phyloP scores from a whole-genome alignment of 2,329 filamentous ascomycete genomes.

The Teratosphaeriaceae sp. region DNA sequence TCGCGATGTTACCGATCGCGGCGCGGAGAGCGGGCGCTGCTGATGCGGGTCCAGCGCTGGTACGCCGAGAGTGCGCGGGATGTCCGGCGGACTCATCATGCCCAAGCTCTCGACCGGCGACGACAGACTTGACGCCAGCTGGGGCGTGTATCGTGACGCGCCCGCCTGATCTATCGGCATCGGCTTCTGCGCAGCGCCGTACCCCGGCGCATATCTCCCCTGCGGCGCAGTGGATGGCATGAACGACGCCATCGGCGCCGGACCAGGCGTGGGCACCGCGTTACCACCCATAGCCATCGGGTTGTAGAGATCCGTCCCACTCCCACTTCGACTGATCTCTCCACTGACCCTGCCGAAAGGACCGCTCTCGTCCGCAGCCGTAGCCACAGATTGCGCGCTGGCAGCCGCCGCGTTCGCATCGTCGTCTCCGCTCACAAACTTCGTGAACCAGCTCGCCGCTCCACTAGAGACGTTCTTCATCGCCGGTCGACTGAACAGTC shows the following conservation, averaged over 20 bases:
- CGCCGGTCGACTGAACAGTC: conserved; percentile 90
- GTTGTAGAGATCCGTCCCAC: conserved; percentile 69
- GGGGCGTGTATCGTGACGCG: conserved; percentile 7
- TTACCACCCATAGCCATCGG: conserved; percentile 31
- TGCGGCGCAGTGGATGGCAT: conserved; percentile 15
- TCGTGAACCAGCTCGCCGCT: conserved; percentile 89
- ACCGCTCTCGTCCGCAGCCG: conserved; percentile 1
- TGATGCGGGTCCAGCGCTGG: conserved; percentile 7
- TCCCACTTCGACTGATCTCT: conserved; percentile 55
- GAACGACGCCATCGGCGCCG: conserved; percentile 5
- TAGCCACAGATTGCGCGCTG: not conserved
- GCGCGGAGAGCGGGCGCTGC: conserved; percentile 16
- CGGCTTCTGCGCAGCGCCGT: conserved; percentile 3
- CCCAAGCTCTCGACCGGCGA: not conserved
- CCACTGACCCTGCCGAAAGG: conserved; percentile 70
- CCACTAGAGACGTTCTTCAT: conserved; percentile 93
- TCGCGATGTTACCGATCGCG: conserved; percentile 15
- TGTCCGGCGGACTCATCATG: not conserved
- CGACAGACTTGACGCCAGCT: not conserved
- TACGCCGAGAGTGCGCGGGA: conserved; percentile 2
- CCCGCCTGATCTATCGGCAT: not conserved
- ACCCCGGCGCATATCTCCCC: conserved; percentile 24
- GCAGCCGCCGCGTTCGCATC: conserved; percentile 50
- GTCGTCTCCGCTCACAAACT: conserved; percentile 91
- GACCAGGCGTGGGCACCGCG: conserved; percentile 10